phyloP scores from a whole-genome alignment of 257 asterid genomes.

The Solanum chilense region DNA sequence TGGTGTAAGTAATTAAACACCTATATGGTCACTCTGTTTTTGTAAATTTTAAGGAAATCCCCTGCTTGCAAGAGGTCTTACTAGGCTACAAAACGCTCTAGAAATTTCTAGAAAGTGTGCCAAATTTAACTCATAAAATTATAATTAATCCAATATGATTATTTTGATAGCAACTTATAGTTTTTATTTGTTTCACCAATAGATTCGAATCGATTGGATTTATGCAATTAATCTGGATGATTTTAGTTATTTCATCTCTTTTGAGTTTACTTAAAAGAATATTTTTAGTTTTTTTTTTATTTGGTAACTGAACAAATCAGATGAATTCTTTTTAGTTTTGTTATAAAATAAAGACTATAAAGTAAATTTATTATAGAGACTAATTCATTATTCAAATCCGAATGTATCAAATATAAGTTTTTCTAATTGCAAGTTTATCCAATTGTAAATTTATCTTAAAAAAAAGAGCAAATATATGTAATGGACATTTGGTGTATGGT shows the following conservation, averaged over 20 bases:
- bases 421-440: neutral
- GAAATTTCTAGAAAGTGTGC: neutral
- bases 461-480: neutral
- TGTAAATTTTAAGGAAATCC: neutral
- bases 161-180: neutral
- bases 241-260: neutral
- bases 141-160: neutral
- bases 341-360: neutral
- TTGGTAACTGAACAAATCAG: neutral
- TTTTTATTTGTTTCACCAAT: neutral
- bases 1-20: neutral
- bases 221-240: neutral
- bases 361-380: neutral
- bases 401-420: neutral
- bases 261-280: neutral
- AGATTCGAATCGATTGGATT: neutral
- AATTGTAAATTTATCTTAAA: neutral
- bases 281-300: neutral
- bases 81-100: neutral
- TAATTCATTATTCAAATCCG: neutral
- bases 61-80: neutral
- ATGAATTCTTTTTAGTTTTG: rapidly evolving
- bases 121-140: neutral
- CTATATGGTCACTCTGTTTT: neutral
- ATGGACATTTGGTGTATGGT: neutral